A percentile compares a stretch with the other conserved stretches of the same genome.
Conservation (phyloP, 805 yeast species). For the Wickerhamiella azymoides region DNA sequence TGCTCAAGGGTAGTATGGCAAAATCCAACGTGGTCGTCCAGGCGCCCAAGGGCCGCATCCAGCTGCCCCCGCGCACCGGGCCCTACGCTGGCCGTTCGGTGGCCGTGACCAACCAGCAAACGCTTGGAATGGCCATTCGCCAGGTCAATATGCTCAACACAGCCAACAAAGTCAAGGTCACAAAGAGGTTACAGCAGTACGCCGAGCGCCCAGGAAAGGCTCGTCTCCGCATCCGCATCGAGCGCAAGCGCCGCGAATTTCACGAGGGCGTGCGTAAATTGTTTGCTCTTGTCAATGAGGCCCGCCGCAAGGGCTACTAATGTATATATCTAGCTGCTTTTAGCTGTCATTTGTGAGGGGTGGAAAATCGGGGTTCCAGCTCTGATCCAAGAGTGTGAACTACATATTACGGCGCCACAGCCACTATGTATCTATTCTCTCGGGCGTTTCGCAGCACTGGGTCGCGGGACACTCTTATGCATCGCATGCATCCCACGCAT, state of each 20-base stretch:
- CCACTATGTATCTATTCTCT: no score
- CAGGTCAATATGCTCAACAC: slow-evolving; percentile 20
- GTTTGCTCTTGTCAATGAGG: slow-evolving; percentile 25
- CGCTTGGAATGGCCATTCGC: slow-evolving; percentile 18
- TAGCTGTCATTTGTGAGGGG: no score
- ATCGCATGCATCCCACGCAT: no score
- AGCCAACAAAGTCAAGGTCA: slow-evolving; percentile 20
- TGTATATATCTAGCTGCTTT: background rate
- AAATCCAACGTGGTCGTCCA: background rate
- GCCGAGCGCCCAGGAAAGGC: slow-evolving; percentile 27
- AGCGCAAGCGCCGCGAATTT: slow-evolving; percentile 23
- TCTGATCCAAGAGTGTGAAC: no score
- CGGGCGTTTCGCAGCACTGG: no score
- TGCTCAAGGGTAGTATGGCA: background rate
- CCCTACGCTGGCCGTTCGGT: slow-evolving; percentile 23
- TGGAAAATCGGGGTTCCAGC: no score
- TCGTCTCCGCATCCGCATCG: slow-evolving; percentile 20
- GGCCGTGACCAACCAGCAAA: slow-evolving; percentile 17
- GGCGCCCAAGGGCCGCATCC: background rate
- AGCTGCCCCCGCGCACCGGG: slow-evolving; percentile 23
- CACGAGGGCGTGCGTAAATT: slow-evolving; percentile 24
- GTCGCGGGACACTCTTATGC: no score
- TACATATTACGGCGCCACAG: no score
- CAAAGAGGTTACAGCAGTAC: slow-evolving; percentile 20
- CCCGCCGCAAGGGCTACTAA: slow-evolving; percentile 15